Percentiles rank a stretch among this genome's conserved stretches.
Conservation (phyloP, 345 rosid species). For the Noccaea bulbosa region DNA sequence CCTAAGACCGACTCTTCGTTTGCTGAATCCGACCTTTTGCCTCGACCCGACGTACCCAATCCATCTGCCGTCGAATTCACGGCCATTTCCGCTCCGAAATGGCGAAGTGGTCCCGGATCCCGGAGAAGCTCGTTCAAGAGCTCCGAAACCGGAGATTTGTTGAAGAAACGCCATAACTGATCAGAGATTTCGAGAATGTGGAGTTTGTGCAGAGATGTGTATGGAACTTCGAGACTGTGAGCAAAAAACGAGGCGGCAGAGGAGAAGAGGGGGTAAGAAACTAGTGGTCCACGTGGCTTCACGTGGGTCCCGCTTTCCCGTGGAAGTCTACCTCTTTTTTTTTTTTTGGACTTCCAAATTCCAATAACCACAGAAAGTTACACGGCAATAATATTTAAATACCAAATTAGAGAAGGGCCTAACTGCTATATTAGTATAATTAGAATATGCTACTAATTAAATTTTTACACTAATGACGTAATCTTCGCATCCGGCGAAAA, state of each 20-base stretch:
- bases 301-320: conserved; percentile 37
- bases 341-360: too few species aligned
- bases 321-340: conserved; percentile 16
- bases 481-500: conserved; percentile 19
- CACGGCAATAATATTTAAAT: conserved; percentile 49
- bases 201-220: conserved; percentile 5
- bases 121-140: conserved; percentile 41
- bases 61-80: conserved; percentile 39
- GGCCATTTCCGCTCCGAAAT: conserved; percentile 37
- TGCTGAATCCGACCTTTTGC: conserved; percentile 15
- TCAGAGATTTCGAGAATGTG: conserved; percentile 9
- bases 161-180: conserved; percentile 43
- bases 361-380: conserved; percentile 23
- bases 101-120: conserved; percentile 34
- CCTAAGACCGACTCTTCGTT: conserved; percentile 28
- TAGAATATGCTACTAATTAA: neutral
- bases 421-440: neutral
- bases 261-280: conserved; percentile 42
- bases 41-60: neutral
- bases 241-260: conserved; percentile 35
- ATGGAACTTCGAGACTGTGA: conserved; percentile 8
- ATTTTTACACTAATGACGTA: conserved; percentile 6
- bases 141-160: conserved; percentile 51
- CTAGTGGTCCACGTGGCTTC: conserved; percentile 51
- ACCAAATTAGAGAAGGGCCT: conserved; percentile 49